These are phyloP conservation scores for Zopfia rhizophila DNA, from an alignment of 2,329 filamentous ascomycete genomes.

Conservation along the genomic window DNA sequence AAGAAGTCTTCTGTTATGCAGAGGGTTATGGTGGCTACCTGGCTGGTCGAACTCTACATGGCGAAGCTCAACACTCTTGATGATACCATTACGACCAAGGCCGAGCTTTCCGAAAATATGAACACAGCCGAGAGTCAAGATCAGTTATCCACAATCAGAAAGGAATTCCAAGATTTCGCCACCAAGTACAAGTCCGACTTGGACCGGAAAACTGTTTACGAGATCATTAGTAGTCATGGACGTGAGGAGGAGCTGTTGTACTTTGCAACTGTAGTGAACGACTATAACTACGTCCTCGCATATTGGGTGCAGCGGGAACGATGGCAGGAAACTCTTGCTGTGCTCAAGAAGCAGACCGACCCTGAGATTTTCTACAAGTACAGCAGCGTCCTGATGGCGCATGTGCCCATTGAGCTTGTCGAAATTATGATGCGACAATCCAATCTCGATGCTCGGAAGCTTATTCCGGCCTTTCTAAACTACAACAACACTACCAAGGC, in stretches of 20 bases:
- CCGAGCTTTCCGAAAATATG: constrained; percentile 78
- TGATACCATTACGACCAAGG: constrained; percentile 90
- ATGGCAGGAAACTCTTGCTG: constrained; percentile 86
- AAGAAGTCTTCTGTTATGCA: constrained; percentile 92
- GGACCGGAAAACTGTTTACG: constrained; percentile 91
- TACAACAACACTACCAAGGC: constrained; percentile 85
- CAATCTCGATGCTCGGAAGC: constrained; percentile 82
- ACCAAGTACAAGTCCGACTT: constrained; percentile 85
- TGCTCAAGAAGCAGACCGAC: constrained; percentile 92
- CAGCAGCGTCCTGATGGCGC: constrained; percentile 94
- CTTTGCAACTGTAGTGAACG: constrained; percentile 87
- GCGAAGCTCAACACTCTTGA: constrained; percentile 94
- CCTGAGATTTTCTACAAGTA: constrained; percentile 96
- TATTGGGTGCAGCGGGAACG: constrained; percentile 98
- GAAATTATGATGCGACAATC: constrained; percentile 94
- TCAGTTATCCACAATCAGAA: constrained; percentile 75
- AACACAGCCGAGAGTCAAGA: constrained; percentile 77
- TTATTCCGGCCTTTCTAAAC: constrained; percentile 92
- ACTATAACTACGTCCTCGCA: constrained; percentile 92
- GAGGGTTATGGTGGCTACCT: constrained; percentile 91
- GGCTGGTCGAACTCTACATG: constrained; percentile 97
- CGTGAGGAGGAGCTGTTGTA: constrained; percentile 91
- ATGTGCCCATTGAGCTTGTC: constrained; percentile 85
- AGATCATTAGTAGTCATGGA: constrained; percentile 94
- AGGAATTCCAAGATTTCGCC: constrained; percentile 90